Evolutionary conservation across 257 asterid species (phyloP), one percentile per base, ranked within the genome.

Genomic region (Nicotiana undulata): DNA sequence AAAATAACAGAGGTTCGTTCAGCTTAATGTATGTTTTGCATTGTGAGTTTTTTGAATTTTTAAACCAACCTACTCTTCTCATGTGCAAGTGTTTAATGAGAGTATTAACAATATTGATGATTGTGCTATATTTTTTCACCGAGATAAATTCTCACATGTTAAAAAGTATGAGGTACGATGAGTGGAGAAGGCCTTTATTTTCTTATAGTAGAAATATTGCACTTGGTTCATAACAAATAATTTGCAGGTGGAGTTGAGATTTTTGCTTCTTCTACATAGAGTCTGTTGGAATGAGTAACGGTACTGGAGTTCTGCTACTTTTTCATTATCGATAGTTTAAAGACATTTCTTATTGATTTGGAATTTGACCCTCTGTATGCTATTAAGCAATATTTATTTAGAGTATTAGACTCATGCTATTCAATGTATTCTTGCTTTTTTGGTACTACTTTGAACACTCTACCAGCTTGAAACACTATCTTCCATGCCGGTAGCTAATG

Each of bases 91-190:
- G 80, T 90, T 86, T 83, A 88, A 80, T 79, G 94, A 96, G 82
- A 88, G 85, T 67, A 85, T 82, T 66, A 86, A 87, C 82, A 87
- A 65, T 34, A 65, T 90, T 81, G 98, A 96, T 85, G 98, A 98
- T 63, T 96, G 98, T 87, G 99, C 99, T 85, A 96, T 98, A 61
- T 96, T 96, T 85, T 96, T 94, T 85, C 98, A 98, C 22, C 94
- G 98, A 74, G 99, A 96, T 85, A 91, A 95, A 90, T 96, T 96
- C 86, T 86, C 97, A 67, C 97, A 90, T 85, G 97, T 96, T 59
- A 94, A 96, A 86, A 96, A 96, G 87, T 96, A 96, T 78, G 99
- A 94, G 99, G 99, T 94, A 75, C 53, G 78, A 63, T 75, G 44
- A 37, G 59, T 74, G 28, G 28, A 53, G 53, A 66, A 34, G 46